A percentile compares a stretch with the other conserved stretches of the same genome.
Evolutionary conservation across 2,329 filamentous ascomycete genomes (phyloP).

Genomic region (Fusarium torreyae): DNA sequence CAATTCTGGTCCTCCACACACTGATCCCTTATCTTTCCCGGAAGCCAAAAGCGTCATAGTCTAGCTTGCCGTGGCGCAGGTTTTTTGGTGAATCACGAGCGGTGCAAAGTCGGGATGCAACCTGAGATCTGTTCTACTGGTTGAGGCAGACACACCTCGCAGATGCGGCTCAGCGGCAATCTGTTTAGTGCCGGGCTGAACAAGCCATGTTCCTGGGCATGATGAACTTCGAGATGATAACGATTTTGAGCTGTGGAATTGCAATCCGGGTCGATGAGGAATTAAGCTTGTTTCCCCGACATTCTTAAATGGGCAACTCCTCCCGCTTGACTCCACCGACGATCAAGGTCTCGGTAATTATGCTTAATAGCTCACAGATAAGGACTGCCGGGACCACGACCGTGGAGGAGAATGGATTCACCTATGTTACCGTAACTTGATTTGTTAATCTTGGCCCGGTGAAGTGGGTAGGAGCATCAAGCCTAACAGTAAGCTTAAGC

Average conservation of each 20-base stretch:
- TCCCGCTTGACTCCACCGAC: slow-evolving; percentile 21
- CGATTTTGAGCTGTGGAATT: too few species aligned
- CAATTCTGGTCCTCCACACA: background rate
- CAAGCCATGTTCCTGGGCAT: background rate
- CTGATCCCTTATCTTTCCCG: slow-evolving; percentile 7
- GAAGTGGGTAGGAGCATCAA: slow-evolving; percentile 6
- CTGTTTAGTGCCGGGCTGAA: background rate
- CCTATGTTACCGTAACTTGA: background rate
- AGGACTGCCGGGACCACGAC: slow-evolving; percentile 3
- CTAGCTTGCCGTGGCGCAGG: background rate
- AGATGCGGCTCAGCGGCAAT: slow-evolving; percentile 31
- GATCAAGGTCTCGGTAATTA: slow-evolving; percentile 21
- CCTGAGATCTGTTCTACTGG: background rate
- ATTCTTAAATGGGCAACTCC: background rate
- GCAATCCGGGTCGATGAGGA: background rate
- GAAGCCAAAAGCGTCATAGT: slow-evolving; percentile 7
- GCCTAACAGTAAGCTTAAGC: slow-evolving; percentile 9
- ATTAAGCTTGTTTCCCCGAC: slow-evolving; percentile 32
- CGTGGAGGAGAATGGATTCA: background rate
- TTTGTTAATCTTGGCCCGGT: slow-evolving; percentile 9
- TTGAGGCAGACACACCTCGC: slow-evolving; percentile 4
- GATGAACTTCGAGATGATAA: too few species aligned
- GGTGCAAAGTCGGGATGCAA: slow-evolving; percentile 19
- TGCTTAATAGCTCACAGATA: slow-evolving; percentile 39
- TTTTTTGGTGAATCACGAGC: slow-evolving; percentile 3